Evolutionary conservation across 805 yeast species (phyloP), one percentile per base, ranked within the genome.

Genomic region (Priceomyces melissophilus): DNA sequence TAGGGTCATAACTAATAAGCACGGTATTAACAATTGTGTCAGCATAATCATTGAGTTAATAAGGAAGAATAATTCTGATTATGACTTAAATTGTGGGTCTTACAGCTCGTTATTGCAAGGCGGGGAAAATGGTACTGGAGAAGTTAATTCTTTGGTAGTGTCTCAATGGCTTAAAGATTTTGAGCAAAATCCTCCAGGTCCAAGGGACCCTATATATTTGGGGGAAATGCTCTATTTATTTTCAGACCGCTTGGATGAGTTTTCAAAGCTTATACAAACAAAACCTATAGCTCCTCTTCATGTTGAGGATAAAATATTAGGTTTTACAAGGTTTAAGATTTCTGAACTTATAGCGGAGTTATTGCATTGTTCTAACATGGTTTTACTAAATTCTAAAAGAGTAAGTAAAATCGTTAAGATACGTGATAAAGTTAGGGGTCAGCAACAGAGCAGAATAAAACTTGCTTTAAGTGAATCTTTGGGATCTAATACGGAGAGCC

Each of bases 351-450:
- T 93, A 37, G 99, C 99, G 0, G 99, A 93, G 56, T 71, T 93
- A 31, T 72, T 93, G 42, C 99, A 93, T 63, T 93, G 99, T 58
- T 88, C 96, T n/a, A 93, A 93, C 64, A 93, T 93, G 98, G 87
- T 84, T 0, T 71, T 89, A 13, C 74, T 93, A 49, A 93, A 91
- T 59, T 88, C 90, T 35, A 79, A 76, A 31, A 74, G 73, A 39
- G 88, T 90, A 40, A 82, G 87, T 60, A 71, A 71, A 25, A 74
- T 87, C 33, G 81, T 88, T 16, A 61, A 64, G 30, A 79, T 82
- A 42, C 75, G 96, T 37, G 96, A 89, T 54, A 60, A 64, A 10
- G 78, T 82, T 44, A 74, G 96, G 44, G 48, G 45, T 2, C 61
- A 57, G 38, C 70, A 61, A 46, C 39, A 45, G 6, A 69, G 66